A percentile compares a stretch with the other conserved stretches of the same genome.
Evolutionary conservation across 495 filamentous ascomycete species (phyloP).

Genomic region (Pyrenula massariospora): DNA sequence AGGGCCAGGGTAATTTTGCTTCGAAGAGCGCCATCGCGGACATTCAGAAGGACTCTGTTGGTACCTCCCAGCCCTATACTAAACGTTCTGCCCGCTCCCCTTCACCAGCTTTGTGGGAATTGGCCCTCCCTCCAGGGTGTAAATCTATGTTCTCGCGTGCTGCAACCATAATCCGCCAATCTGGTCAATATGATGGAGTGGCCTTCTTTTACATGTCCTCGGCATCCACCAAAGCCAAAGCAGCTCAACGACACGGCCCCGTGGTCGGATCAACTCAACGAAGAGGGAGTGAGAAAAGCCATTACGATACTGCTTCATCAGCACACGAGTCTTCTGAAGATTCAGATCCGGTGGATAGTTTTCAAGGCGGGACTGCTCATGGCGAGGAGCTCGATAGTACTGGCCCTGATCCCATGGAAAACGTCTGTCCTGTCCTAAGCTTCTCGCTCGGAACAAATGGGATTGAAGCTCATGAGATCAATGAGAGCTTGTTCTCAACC

Average conservation of each 20-base stretch:
- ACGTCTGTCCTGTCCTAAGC: not conserved
- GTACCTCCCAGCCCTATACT: not conserved
- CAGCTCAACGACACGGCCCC: not conserved
- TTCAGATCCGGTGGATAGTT: not conserved
- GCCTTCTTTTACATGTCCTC: slow-evolving; percentile 28
- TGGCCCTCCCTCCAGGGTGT: not conserved
- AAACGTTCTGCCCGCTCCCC: not conserved
- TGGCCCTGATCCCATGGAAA: not conserved
- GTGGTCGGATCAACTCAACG: not conserved
- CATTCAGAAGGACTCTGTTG: not conserved
- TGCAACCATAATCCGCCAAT: slow-evolving; percentile 35
- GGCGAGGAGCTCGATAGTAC: not conserved
- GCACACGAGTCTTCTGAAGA: not conserved
- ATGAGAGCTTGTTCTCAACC: not conserved
- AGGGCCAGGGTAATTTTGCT: not conserved
- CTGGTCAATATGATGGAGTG: slow-evolving; percentile 38
- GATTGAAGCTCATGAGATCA: not conserved
- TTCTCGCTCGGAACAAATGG: not conserved
- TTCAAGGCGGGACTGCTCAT: not conserved
- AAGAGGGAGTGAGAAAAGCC: not conserved
- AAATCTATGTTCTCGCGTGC: slow-evolving; percentile 19
- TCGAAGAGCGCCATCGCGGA: not conserved
- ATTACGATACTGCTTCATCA: not conserved
- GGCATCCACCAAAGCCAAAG: not conserved
- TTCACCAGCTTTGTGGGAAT: not conserved